A percentile compares a stretch with the other conserved stretches of the same genome.
Evolutionary conservation across 2,329 filamentous ascomycete species (phyloP).

Genomic region (Biscogniauxia sp.): DNA sequence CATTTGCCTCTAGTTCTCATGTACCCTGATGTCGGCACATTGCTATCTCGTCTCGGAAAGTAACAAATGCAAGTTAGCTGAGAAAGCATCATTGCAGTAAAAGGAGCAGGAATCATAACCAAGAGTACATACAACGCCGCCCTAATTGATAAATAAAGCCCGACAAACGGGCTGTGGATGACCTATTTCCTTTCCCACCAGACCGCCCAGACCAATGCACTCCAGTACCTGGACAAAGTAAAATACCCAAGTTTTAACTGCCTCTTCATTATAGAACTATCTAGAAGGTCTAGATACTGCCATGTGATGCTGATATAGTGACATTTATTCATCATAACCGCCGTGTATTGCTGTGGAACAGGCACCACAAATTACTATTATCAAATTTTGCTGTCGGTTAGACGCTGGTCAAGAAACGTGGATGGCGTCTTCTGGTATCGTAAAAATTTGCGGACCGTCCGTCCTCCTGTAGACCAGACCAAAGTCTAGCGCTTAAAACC

Average conservation of each 20-base stretch:
- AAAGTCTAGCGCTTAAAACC: neutral
- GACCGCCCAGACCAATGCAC: conserved; percentile 1
- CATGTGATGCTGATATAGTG: conserved; percentile 2
- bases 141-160: conserved; percentile 5
- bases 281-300: conserved; percentile 10
- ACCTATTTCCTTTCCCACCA: conserved; percentile 1
- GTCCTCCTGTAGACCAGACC: neutral
- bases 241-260: conserved; percentile 3
- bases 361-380: neutral
- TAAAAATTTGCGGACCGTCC: neutral
- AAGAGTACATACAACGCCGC: conserved; percentile 10
- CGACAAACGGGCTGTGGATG: conserved; percentile 2
- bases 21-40: conserved; percentile 18
- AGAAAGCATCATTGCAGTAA: conserved; percentile 6
- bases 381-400: neutral
- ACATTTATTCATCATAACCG: neutral
- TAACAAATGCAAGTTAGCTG: conserved; percentile 7
- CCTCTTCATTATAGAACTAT: conserved; percentile 4
- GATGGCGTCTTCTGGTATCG: neutral
- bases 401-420: neutral
- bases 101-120: conserved; percentile 1
- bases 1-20: conserved; percentile 10
- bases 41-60: conserved; percentile 10
- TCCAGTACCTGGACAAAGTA: conserved; percentile 2
- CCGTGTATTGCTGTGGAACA: neutral